A percentile compares a stretch with the other conserved stretches of the same genome.
Evolutionary conservation across 208 protist genomes (phyloP).

Genomic region (Leishmania lainsoni): DNA sequence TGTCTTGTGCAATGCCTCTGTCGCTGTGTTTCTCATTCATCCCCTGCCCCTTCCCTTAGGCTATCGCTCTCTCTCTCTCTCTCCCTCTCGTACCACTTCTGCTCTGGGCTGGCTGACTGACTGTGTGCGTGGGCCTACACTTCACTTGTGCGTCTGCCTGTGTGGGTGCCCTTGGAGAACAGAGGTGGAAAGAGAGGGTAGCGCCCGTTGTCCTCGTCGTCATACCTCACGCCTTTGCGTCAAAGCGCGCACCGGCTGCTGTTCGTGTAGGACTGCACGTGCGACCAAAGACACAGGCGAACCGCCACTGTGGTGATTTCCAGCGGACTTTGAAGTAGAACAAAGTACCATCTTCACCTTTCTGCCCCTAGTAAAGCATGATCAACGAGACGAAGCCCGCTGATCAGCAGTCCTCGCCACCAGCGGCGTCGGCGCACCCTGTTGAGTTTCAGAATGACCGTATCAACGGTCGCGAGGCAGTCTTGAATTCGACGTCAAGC

Average conservation of each 20-base stretch:
- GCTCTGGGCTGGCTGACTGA: too few species aligned
- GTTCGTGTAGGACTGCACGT: not conserved
- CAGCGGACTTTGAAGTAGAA: not conserved
- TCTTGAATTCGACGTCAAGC: slow-evolving; percentile 16
- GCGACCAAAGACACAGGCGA: not conserved
- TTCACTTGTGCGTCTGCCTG: slow-evolving; percentile 2
- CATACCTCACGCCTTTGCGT: too few species aligned
- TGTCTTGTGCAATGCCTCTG: not conserved
- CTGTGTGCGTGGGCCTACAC: too few species aligned
- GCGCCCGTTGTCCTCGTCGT: too few species aligned
- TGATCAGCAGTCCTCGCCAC: not conserved
- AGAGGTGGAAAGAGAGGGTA: too few species aligned
- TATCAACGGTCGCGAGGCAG: not conserved
- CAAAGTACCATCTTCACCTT: not conserved
- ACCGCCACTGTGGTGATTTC: not conserved
- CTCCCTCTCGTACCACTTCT: not conserved
- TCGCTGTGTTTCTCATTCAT: not conserved
- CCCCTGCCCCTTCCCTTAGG: not conserved
- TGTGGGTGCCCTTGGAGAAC: too few species aligned
- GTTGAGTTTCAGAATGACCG: not conserved
- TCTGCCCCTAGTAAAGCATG: not conserved
- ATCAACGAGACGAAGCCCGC: not conserved
- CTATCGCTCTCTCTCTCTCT: not conserved
- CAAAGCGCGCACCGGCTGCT: not conserved
- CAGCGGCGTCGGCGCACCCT: not conserved